Base-by-base conservation (phyloP, 164 flowering plant genomes). In the Nelumbo lutea region DNA sequence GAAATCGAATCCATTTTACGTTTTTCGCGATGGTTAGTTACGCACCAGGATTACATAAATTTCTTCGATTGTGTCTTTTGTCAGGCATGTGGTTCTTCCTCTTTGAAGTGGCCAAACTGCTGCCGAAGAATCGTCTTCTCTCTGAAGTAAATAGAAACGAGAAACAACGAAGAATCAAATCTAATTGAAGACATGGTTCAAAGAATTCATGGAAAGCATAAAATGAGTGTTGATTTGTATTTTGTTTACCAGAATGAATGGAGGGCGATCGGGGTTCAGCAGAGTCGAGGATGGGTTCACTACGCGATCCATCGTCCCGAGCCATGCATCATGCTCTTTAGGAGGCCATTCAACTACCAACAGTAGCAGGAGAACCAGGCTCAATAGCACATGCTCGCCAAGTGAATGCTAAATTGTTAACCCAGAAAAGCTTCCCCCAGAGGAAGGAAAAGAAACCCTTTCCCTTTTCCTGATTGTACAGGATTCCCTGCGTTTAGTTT, bases 241-340 rank as follows among this genome's bases (percentile, higher is more conserved):
- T 15, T 42, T 59, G 6, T 41, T 27, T 42, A 46, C 5, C 60
- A 94, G 96, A 90, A 85, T 67, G 97, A 91, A 62, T 94, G 98
- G 98, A 86, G 96, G 67, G 98, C 97, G 1, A 86, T 94, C 66
- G 98, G 98, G 3, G 96, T 94, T 40, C 97, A 91, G 82, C 27
- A 27, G 27, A 27, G 27, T 27, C 27, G 27, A 27, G 27, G 27
- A 27, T 27, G 27, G 27, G 27, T 91, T 5, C 97, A 94, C 73
- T 94, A 94, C 73, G 96, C 98, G 1, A 82, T 91, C 69, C 97
- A 94, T 70, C 87, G 96, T 45, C 97, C 97, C 1, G 97, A 94
- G 82, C 97, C 97, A 53, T 97, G 91, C 79, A 94, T 94, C 70
- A 94, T 94, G 98, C 93, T 94, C 52, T 94, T 91, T 84, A 87